Conservation (phyloP, 2,329 filamentous ascomycete genomes). For the Penicillium sp. region DNA sequence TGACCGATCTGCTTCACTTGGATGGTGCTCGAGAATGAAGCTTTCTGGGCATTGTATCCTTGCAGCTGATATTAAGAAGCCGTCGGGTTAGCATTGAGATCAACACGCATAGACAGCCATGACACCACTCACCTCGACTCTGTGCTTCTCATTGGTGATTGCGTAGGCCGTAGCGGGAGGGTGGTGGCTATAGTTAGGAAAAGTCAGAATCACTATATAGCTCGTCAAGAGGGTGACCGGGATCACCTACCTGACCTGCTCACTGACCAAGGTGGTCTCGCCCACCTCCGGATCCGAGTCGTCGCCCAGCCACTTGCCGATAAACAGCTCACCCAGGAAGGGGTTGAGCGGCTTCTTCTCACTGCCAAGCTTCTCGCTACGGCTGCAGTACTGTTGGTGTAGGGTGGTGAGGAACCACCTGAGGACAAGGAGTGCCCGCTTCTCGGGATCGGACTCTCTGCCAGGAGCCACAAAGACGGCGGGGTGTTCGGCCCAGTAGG, state of each 20-base stretch:
- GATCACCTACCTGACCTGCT: conserved; percentile 69
- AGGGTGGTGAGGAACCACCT: conserved; percentile 95
- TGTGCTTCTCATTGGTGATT: conserved; percentile 80
- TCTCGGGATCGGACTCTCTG: conserved; percentile 70
- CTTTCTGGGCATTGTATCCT: conserved; percentile 95
- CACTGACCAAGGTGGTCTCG: conserved; percentile 79
- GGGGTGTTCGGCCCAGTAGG: conserved; percentile 78
- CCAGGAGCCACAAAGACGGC: conserved; percentile 76
- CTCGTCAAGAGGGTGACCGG: neutral
- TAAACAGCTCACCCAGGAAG: conserved; percentile 89
- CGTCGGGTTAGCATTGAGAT: neutral
- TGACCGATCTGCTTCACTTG: conserved; percentile 93
- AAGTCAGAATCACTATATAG: neutral
- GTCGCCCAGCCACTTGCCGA: conserved; percentile 73
- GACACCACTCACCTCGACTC: conserved; percentile 53
- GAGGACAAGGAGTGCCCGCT: conserved; percentile 79
- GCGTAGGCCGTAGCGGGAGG: conserved; percentile 92
- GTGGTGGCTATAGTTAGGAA: conserved; percentile 60
- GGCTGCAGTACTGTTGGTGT: conserved; percentile 73
- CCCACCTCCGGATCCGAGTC: conserved; percentile 61
- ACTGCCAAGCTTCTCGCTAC: conserved; percentile 76
- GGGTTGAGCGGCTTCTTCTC: conserved; percentile 98
- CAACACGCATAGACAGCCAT: neutral
- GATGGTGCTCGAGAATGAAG: conserved; percentile 89
- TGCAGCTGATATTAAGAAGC: conserved; percentile 43